Conservation (phyloP, 2,329 filamentous ascomycete genomes). For the Colletotrichum shisoi region DNA sequence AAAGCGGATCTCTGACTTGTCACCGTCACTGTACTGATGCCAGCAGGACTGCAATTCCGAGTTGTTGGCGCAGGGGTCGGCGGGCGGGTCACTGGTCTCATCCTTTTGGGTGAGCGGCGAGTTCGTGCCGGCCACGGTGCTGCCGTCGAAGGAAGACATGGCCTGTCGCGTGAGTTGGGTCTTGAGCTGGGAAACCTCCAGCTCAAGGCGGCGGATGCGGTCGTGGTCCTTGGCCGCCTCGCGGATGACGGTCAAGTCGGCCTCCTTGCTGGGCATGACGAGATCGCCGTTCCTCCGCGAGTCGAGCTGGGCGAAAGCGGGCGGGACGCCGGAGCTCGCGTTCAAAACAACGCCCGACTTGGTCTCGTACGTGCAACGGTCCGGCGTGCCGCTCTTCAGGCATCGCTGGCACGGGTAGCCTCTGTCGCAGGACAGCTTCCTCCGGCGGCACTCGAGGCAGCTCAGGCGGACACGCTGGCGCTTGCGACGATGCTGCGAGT, state of each 20-base stretch:
- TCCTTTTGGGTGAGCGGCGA: constrained; percentile 59
- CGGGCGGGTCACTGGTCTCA: constrained; percentile 49
- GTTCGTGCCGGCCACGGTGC: constrained; percentile 57
- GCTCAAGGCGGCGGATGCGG: constrained; percentile 65
- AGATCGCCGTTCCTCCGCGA: constrained; percentile 47
- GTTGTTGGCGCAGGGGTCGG: constrained; percentile 44
- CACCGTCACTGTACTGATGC: constrained; percentile 51
- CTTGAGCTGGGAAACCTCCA: constrained; percentile 66
- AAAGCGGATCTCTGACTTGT: constrained; percentile 64
- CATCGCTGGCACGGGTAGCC: constrained; percentile 69
- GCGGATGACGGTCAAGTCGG: constrained; percentile 47
- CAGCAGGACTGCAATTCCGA: constrained; percentile 34
- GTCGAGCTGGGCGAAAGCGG: constrained; percentile 54
- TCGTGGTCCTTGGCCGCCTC: constrained; percentile 62
- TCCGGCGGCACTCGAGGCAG: constrained; percentile 67
- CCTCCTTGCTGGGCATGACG: constrained; percentile 51
- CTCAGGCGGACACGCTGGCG: constrained; percentile 67
- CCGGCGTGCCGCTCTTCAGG: constrained; percentile 68
- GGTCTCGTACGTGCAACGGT: constrained; percentile 67
- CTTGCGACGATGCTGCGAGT: constrained; percentile 58
- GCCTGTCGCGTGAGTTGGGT: constrained; percentile 57
- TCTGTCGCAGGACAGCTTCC: constrained; percentile 69
- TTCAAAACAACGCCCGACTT: constrained; percentile 61
- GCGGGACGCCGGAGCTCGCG: constrained; percentile 55
- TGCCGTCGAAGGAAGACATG: constrained; percentile 58